Conservation (phyloP, 441 rosid species). For the Raphanus hybrid region DNA sequence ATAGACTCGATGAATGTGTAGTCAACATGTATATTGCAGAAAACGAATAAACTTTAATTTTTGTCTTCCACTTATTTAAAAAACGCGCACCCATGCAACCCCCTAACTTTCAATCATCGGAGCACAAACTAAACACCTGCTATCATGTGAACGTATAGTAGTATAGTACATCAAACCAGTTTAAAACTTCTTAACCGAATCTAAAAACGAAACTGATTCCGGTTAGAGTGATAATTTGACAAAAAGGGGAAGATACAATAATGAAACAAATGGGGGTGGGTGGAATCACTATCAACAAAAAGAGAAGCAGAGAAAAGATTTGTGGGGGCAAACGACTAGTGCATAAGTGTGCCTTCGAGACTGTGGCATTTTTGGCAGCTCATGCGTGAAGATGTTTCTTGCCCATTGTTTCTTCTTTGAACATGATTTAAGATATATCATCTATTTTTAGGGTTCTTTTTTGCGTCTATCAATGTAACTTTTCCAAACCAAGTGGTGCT, state of each 20-base stretch:
- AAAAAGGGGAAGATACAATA: conserved; percentile 21
- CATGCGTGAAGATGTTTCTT: conserved; percentile 49
- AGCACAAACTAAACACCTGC: conserved; percentile 11
- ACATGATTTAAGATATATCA: conserved; percentile 25
- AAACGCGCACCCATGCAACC: conserved; percentile 17
- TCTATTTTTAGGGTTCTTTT: conserved; percentile 27
- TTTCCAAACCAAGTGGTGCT: conserved; percentile 42
- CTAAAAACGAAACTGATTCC: conserved; percentile 10
- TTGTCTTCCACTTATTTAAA: conserved; percentile 29
- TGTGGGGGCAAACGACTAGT: conserved; percentile 38
- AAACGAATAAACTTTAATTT: conserved; percentile 17
- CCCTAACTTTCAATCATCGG: background rate
- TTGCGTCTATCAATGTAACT: conserved; percentile 15
- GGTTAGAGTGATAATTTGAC: conserved; percentile 18
- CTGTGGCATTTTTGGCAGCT: conserved; percentile 44
- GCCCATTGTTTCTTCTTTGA: conserved; percentile 39
- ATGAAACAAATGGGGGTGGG: conserved; percentile 28
- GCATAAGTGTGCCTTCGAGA: conserved; percentile 37
- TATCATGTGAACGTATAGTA: conserved; percentile 10
- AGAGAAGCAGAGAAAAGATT: conserved; percentile 43
- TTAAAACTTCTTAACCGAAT: conserved; percentile 7
- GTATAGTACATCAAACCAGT: conserved; percentile 21
- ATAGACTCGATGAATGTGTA: conserved; percentile 20
- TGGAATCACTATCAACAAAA: conserved; percentile 46
- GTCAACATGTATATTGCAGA: conserved; percentile 9